Evolutionary conservation across 2,329 filamentous ascomycete species (phyloP), one percentile per base, ranked within the genome.

Genomic region (Sarocladiaceae sp.): DNA sequence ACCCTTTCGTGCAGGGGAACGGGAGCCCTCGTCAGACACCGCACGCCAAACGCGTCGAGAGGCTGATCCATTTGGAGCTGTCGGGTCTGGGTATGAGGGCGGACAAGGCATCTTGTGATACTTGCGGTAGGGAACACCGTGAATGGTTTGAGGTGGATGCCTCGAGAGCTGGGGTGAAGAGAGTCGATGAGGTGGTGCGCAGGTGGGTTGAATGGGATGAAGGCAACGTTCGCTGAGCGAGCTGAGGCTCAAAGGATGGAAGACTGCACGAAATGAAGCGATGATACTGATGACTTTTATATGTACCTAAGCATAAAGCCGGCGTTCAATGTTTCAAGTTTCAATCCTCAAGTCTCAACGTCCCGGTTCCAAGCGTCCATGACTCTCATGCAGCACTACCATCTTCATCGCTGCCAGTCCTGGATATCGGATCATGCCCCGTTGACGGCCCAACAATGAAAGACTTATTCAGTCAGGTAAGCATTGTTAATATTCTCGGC

Each of bases 91-190:
- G 77, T 2, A 50, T 80, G 48, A 66, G 78, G 48, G 63, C 67
- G 45, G 65, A 80, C 61, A 63, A 66, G 37, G 68, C 64, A 15
- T 76, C 77, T 43, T 98, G 93, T 56, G 71, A 72, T 4, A 76
- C 80, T 1, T 98, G 93, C 58, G 89, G 89, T 2, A 82, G 82
- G 57, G 83, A 88, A 55, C 93, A 98, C 63, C 73, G 83, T 43
- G 93, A 98, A 67, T 98, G 91, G 91, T 98, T 98, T 60, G 86
- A 94, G 65, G 82, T 96, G 1, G 80, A 87, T 49, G 86, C 87
- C 0, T 82, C 71, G 18, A 76, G 82, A 51, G 74, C 82, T 21
- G 86, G 83, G 0, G 73, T 97, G 3, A 78, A 73, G 48, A 73
- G 76, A 67, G 70, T 79, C 68, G 69, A 79, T 50, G 71, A 85